phyloP scores from a whole-genome alignment of 257 asterid species.

The Gentiana macrophylla region DNA sequence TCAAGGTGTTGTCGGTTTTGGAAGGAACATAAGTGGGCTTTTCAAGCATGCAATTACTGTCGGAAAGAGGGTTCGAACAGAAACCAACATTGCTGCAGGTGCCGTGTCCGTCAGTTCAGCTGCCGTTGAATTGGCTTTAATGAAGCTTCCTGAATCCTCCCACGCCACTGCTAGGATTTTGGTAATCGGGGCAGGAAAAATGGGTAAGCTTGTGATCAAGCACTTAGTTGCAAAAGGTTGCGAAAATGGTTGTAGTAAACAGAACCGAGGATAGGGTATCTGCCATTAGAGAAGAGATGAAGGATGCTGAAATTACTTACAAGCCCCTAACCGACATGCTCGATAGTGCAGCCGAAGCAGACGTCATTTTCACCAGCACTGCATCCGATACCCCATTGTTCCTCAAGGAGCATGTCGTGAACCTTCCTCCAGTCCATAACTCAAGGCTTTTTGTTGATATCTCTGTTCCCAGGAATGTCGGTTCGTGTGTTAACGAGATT shows the following conservation, averaged over 20 bases:
- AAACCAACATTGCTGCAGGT: slow-evolving; percentile 88
- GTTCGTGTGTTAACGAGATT: slow-evolving; percentile 64
- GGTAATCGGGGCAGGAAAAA: slow-evolving; percentile 87
- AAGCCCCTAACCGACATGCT: slow-evolving; percentile 62
- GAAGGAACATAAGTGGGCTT: slow-evolving; percentile 89
- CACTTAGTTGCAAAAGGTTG: slow-evolving; percentile 90
- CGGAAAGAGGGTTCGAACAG: slow-evolving; percentile 86
- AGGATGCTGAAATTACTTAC: slow-evolving; percentile 56
- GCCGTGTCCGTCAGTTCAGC: slow-evolving; percentile 97
- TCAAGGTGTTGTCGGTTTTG: slow-evolving; percentile 84
- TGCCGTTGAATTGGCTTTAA: slow-evolving; percentile 83
- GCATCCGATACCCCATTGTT: slow-evolving; percentile 70
- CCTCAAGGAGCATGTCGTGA: slow-evolving; percentile 45
- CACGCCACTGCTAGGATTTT: slow-evolving; percentile 63
- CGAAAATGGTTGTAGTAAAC: slow-evolving; percentile 77
- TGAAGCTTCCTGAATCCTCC: slow-evolving; percentile 74
- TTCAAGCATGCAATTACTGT: slow-evolving; percentile 94
- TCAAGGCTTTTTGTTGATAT: slow-evolving; percentile 70
- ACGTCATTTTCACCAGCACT: slow-evolving; percentile 80
- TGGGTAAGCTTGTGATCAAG: slow-evolving; percentile 98
- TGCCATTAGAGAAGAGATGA: slow-evolving; percentile 65
- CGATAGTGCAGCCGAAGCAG: slow-evolving; percentile 59
- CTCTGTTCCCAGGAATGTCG: slow-evolving; percentile 93
- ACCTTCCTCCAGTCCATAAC: slow-evolving; percentile 40
- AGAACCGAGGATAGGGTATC: slow-evolving; percentile 70